Evolutionary conservation across 768 basidiomycete genomes (phyloP), one percentile per base, ranked within the genome.

Genomic region (Mycena belliarum): DNA sequence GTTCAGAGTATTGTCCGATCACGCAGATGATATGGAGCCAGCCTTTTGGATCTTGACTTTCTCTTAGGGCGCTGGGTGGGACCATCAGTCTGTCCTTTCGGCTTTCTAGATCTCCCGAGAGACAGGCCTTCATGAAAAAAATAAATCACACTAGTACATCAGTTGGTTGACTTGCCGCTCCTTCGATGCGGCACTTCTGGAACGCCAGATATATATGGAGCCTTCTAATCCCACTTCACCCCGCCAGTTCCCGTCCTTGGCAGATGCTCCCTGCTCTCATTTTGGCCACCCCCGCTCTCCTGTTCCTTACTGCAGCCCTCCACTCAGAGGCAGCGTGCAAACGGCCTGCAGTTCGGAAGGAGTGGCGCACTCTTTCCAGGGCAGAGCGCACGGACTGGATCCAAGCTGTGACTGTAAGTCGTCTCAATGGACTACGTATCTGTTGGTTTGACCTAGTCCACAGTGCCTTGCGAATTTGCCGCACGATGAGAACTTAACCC

Each of bases 381-480:
- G 44, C 32, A 9, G 63, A 66, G 49, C 52, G 55, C 6, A 46
- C 57, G 1, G 50, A 64, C 18, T 66, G 65, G 65, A 59, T 66
- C 20, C n/a, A 40, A 6, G 60, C 63, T 5, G 63, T 66, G 14
- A 62, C 16, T 1, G 41, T 21, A 33, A 12, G 16, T 44, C 15
- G 28, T 8, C 38, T 33, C 8, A 16, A 9, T 32, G 28, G 20
- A 41, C 40, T 12, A 20, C n/a, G 6, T 9, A 23, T 44, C 23
- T 12, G 4, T 16, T 46, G 29, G 29, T 12, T 32, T 32, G 29
- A 32, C 45, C 32, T 5, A 46, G 12, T 14, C 29, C 21, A 2
- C 38, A 67, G 66, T 67, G 66, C 52, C 29, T 67, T 18, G 50
- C 59, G 5, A 61, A 61, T 28, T 32, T 65, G 21, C 66, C 66